phyloP scores from a whole-genome alignment of 768 basidiomycete species.

The Boletus reticuloceps region DNA sequence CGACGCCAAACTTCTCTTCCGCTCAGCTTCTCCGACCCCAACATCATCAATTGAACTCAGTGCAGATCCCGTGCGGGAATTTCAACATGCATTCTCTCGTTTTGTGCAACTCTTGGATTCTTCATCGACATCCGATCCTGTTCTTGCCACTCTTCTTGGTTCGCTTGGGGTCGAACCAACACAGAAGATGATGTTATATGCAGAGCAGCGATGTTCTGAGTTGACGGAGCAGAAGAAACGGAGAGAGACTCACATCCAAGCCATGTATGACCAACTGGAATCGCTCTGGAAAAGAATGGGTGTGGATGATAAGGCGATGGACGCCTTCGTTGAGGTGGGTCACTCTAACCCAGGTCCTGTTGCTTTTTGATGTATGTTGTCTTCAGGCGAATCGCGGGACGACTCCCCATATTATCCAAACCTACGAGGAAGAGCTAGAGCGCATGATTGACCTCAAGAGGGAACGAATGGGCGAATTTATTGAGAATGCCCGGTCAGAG shows the following conservation, averaged over 20 bases:
- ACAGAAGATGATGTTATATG: conserved; percentile 70
- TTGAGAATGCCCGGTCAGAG: conserved; percentile 77
- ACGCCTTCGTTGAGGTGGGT: conserved; percentile 81
- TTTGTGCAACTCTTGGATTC: conserved; percentile 61
- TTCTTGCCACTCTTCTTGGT: conserved; percentile 22
- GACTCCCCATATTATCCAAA: conserved; percentile 69
- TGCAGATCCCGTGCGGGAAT: conserved; percentile 33
- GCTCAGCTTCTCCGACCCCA: conserved; percentile 21
- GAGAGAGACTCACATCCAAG: conserved; percentile 84
- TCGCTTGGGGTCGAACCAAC: conserved; percentile 70
- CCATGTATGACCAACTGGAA: conserved; percentile 92
- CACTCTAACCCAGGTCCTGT: background rate
- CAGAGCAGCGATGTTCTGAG: conserved; percentile 50
- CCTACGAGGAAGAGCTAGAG: conserved; percentile 88
- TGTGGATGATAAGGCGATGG: conserved; percentile 75
- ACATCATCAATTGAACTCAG: conserved; percentile 8
- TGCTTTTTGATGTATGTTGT: background rate
- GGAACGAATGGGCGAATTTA: conserved; percentile 83
- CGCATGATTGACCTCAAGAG: conserved; percentile 88
- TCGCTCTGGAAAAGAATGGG: conserved; percentile 87
- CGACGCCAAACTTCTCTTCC: conserved; percentile 34
- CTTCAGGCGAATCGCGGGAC: conserved; percentile 62
- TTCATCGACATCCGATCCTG: conserved; percentile 22
- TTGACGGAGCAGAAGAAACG: conserved; percentile 72
- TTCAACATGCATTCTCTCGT: conserved; percentile 56